Conservation (phyloP, 306 rosid species). For the Carpinus viminea region DNA sequence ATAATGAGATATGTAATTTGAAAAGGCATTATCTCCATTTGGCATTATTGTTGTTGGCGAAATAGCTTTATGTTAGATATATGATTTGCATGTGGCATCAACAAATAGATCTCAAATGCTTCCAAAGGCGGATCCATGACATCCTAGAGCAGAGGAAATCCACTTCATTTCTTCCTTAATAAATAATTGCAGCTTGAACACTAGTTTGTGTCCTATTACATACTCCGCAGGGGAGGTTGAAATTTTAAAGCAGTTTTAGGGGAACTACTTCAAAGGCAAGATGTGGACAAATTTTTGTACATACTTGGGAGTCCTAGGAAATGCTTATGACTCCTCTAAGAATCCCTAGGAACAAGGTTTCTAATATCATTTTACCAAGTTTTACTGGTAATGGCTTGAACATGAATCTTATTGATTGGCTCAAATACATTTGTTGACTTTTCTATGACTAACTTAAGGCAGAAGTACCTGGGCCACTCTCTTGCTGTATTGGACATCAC, state of each 20-base stretch:
- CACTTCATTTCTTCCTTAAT: no score
- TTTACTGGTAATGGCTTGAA: background rate
- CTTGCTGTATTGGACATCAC: background rate
- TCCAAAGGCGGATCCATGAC: no score
- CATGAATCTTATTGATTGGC: background rate
- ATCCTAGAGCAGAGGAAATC: no score
- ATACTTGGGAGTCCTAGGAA: background rate
- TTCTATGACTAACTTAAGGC: background rate
- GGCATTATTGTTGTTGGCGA: no score
- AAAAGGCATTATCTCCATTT: no score
- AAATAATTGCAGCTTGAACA: no score
- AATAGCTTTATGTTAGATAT: no score
- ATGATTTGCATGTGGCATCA: no score
- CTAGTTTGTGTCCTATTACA: no score
- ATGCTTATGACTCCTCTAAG: background rate
- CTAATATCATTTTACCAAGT: background rate
- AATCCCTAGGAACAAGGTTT: background rate
- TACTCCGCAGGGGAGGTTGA: no score
- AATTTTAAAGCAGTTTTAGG: background rate
- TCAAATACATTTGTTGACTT: background rate
- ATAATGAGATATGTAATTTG: background rate
- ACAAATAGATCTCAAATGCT: no score
- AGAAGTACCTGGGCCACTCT: background rate
- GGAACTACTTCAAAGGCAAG: background rate
- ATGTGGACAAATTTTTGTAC: background rate